A percentile compares a stretch with the other conserved stretches of the same genome.
These are phyloP conservation scores for Talaromyces nanjingensis DNA, from an alignment of 495 filamentous ascomycete species.

Conservation along the genomic window DNA sequence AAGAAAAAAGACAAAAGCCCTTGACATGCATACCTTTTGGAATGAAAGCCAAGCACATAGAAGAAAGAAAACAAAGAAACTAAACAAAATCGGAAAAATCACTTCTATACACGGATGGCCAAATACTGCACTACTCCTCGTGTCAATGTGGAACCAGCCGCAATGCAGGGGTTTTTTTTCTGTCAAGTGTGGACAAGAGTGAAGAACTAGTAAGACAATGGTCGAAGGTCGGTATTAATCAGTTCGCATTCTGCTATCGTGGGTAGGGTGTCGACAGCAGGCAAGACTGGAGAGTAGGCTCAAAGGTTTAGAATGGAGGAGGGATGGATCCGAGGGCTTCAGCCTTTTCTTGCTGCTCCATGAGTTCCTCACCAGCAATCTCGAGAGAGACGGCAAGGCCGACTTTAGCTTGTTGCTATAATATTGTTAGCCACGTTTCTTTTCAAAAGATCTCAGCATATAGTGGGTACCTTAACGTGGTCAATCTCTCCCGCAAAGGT, in stretches of 20 bases:
- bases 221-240: not conserved
- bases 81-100: conserved; percentile 9
- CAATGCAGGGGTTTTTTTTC: conserved; percentile 8
- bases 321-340: conserved; percentile 39
- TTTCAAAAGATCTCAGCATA: not conserved
- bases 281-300: conserved; percentile 13
- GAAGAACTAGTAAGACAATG: conserved; percentile 45
- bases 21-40: not conserved
- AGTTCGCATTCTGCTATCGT: not conserved
- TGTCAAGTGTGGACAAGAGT: conserved; percentile 17
- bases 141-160: conserved; percentile 7
- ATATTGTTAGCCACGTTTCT: not conserved
- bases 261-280: not conserved
- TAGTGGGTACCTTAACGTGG: conserved; percentile 68
- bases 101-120: conserved; percentile 41
- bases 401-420: conserved; percentile 87
- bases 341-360: conserved; percentile 79
- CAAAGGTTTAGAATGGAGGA: conserved; percentile 43
- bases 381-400: conserved; percentile 94
- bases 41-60: conserved; percentile 6
- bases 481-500: conserved; percentile 97
- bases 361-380: conserved; percentile 78
- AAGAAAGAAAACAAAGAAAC: conserved; percentile 15
- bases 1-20: not conserved
- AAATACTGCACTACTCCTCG: conserved; percentile 7